A percentile compares a stretch with the other conserved stretches of the same genome.
Evolutionary conservation across 1,139 yeast species (phyloP).

Genomic region (Sugiyamaella grinbergsii): DNA sequence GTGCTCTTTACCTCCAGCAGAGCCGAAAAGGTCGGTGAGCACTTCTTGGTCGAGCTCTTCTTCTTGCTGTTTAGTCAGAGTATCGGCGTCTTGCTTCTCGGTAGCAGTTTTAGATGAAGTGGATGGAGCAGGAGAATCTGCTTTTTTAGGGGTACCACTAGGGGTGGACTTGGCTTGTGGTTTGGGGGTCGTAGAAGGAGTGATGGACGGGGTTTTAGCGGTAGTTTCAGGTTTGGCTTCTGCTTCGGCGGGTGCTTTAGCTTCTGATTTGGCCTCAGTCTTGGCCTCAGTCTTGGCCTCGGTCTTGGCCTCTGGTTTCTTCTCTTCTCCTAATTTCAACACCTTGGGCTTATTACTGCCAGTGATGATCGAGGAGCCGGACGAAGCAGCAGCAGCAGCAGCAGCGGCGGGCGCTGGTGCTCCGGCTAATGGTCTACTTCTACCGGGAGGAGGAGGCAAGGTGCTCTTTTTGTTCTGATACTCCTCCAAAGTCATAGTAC

Average conservation of each 20-base stretch:
- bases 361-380: conserved; percentile 23
- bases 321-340: conserved; percentile 26
- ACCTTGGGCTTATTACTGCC: conserved; percentile 32
- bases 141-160: conserved; percentile 35
- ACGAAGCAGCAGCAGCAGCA: conserved; percentile 13
- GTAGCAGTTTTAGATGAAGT: not conserved
- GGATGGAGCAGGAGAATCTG: conserved; percentile 28
- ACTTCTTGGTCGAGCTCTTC: conserved; percentile 86
- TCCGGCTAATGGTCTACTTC: conserved; percentile 19
- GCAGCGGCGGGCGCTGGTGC: conserved; percentile 17
- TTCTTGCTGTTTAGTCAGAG: conserved; percentile 71
- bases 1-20: conserved; percentile 72
- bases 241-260: conserved; percentile 25
- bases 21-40: conserved; percentile 90
- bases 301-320: conserved; percentile 16
- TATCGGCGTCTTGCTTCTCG: conserved; percentile 46
- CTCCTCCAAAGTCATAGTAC: conserved; percentile 84
- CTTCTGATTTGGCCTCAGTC: conserved; percentile 23
- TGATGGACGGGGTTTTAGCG: conserved; percentile 37
- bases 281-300: conserved; percentile 22
- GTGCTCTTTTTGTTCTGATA: conserved; percentile 68
- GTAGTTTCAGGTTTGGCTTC: conserved; percentile 44
- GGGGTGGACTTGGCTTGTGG: conserved; percentile 33
- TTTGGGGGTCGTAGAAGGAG: conserved; percentile 35
- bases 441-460: conserved; percentile 25